phyloP scores from a whole-genome alignment of 2,329 filamentous ascomycete genomes.

The Fusarium sp. region DNA sequence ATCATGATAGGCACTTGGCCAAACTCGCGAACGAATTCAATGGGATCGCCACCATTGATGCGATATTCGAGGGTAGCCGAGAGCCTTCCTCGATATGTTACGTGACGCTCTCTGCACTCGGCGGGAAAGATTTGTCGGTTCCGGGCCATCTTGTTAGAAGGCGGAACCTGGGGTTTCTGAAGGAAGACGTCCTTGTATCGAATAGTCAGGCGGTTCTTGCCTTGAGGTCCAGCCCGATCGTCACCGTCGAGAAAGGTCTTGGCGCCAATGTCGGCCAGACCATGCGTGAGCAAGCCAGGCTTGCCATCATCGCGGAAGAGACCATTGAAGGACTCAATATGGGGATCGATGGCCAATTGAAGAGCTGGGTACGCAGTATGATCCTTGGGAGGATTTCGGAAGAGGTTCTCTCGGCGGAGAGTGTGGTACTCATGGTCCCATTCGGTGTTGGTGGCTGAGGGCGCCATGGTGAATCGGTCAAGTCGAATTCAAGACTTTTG shows the following conservation, averaged over 20 bases:
- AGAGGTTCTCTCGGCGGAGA: conserved; percentile 86
- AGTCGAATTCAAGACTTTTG: conserved; percentile 12
- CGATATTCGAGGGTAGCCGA: conserved; percentile 85
- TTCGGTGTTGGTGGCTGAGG: conserved; percentile 70
- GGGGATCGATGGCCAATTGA: conserved; percentile 86
- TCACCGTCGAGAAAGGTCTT: conserved; percentile 89
- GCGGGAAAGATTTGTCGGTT: conserved; percentile 90
- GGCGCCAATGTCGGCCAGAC: conserved; percentile 87
- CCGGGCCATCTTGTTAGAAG: conserved; percentile 84
- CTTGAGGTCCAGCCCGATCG: conserved; percentile 66
- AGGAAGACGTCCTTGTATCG: conserved; percentile 85
- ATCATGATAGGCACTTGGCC: conserved; percentile 95
- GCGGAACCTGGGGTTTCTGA: conserved; percentile 82
- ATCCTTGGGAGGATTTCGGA: conserved; percentile 88
- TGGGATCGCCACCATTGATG: conserved; percentile 87
- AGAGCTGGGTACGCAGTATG: conserved; percentile 89
- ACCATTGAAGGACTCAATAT: conserved; percentile 95
- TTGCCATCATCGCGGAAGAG: conserved; percentile 80
- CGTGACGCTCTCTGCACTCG: conserved; percentile 94
- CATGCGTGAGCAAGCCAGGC: conserved; percentile 73
- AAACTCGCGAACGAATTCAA: conserved; percentile 85
- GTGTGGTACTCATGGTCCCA: conserved; percentile 93
- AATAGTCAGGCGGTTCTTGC: conserved; percentile 81
- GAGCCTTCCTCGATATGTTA: conserved; percentile 89
- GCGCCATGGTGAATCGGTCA: conserved; percentile 60